Percentiles rank a stretch among this genome's conserved stretches.
phyloP scores from a whole-genome alignment of 164 flowering plant genomes.

The Taxillus chinensis region DNA sequence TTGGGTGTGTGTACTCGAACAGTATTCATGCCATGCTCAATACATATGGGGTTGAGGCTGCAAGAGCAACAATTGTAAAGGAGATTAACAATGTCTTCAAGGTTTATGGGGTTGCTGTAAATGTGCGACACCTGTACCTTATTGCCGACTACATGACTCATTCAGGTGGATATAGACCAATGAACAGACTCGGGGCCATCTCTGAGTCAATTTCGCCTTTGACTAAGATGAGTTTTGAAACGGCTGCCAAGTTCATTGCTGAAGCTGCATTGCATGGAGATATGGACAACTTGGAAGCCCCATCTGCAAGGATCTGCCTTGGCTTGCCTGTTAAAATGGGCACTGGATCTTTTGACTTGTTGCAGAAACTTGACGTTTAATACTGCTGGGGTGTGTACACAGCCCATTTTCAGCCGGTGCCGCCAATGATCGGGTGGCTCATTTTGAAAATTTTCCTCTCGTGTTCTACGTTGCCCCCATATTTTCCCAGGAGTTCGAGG shows the following conservation, averaged over 20 bases:
- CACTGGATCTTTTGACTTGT: slow-evolving; percentile 75
- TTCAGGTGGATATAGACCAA: slow-evolving; percentile 60
- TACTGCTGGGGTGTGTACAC: background rate
- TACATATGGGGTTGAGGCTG: slow-evolving; percentile 92
- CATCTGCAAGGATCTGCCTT: slow-evolving; percentile 78
- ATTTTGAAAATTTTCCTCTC: no score
- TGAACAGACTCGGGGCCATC: slow-evolving; percentile 74
- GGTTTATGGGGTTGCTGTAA: slow-evolving; percentile 56
- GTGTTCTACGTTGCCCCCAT: no score
- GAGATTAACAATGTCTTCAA: slow-evolving; percentile 59
- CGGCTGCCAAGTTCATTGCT: slow-evolving; percentile 68
- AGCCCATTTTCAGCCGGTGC: no score
- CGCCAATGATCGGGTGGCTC: no score
- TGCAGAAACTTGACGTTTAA: slow-evolving; percentile 58
- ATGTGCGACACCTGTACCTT: slow-evolving; percentile 56
- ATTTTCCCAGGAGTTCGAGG: no score
- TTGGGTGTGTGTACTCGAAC: slow-evolving; percentile 51
- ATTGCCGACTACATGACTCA: slow-evolving; percentile 94
- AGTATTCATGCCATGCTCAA: slow-evolving; percentile 55
- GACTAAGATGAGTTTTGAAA: slow-evolving; percentile 72
- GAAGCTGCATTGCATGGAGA: slow-evolving; percentile 62
- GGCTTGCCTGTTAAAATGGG: slow-evolving; percentile 86
- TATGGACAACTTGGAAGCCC: slow-evolving; percentile 62
- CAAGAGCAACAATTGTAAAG: slow-evolving; percentile 63
- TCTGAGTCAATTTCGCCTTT: slow-evolving; percentile 69